Conservation (phyloP, 352 stramenopile species). For the Thraustotheca clavata region DNA sequence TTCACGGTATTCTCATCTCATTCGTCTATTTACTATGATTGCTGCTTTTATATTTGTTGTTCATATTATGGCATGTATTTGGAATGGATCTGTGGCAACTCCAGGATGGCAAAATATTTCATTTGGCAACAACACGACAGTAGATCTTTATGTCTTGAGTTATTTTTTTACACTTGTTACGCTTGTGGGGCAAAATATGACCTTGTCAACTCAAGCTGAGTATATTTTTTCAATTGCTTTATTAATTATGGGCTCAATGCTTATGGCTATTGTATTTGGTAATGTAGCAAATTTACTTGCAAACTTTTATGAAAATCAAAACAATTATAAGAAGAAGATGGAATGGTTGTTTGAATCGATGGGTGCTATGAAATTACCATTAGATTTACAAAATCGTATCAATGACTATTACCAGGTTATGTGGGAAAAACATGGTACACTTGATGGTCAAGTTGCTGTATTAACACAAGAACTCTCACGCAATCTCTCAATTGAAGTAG, state of each 20-base stretch:
- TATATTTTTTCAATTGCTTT: conserved; percentile 61
- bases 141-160: conserved; percentile 50
- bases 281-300: conserved; percentile 79
- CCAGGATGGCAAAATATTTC: conserved; percentile 34
- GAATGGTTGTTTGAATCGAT: conserved; percentile 80
- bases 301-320: conserved; percentile 81
- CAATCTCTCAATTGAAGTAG: conserved; percentile 76
- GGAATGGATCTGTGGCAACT: conserved; percentile 52
- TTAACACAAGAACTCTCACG: conserved; percentile 74
- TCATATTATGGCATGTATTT: conserved; percentile 74
- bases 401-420: conserved; percentile 83
- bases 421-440: conserved; percentile 73
- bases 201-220: conserved; percentile 53
- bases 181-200: conserved; percentile 72
- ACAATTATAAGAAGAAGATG: conserved; percentile 80
- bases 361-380: conserved; percentile 67
- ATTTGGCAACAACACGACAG: conserved; percentile 25
- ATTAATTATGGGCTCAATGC: conserved; percentile 61
- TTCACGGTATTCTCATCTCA: conserved; percentile 65
- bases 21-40: conserved; percentile 56
- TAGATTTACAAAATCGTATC: conserved; percentile 73
- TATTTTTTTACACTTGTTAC: conserved; percentile 63
- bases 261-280: conserved; percentile 82
- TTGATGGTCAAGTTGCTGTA: conserved; percentile 60
- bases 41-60: conserved; percentile 61